Percentiles rank a stretch among this genome's conserved stretches.
These are phyloP conservation scores for Ambrosia artemisiifolia DNA, from an alignment of 129 eudicot species.

Conservation along the genomic window DNA sequence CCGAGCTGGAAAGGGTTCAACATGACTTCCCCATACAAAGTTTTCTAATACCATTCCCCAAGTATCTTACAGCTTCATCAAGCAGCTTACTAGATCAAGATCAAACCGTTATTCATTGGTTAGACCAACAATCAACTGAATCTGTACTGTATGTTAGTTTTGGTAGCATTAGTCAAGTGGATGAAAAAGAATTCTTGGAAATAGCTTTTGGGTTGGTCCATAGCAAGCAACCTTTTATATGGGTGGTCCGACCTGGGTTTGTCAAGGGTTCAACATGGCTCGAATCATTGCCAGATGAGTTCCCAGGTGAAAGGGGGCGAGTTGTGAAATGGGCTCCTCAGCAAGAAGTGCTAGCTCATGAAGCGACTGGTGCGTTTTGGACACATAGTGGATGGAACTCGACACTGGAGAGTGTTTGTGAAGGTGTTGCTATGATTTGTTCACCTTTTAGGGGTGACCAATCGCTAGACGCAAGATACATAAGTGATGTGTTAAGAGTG, in stretches of 20 bases:
- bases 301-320: conserved; percentile 20
- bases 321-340: conserved; percentile 59
- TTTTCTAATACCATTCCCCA: conserved; percentile 39
- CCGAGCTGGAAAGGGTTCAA: conserved; percentile 7
- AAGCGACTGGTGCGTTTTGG: too few relatives aligned
- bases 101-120: conserved; percentile 34
- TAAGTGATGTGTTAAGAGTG: too few relatives aligned
- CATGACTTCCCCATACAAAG: conserved; percentile 17
- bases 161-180: conserved; percentile 31
- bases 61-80: conserved; percentile 19
- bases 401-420: too few relatives aligned
- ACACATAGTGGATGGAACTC: too few relatives aligned
- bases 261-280: conserved; percentile 24
- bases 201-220: not conserved
- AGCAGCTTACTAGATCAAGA: conserved; percentile 28
- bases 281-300: conserved; percentile 25
- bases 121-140: conserved; percentile 35
- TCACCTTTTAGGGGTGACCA: too few relatives aligned
- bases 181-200: conserved; percentile 24
- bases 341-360: not conserved
- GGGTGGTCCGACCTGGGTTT: conserved; percentile 25
- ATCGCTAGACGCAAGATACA: too few relatives aligned
- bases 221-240: too few relatives aligned
- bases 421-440: too few relatives aligned
- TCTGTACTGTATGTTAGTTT: conserved; percentile 51